Base-by-base conservation (phyloP, 352 stramenopile genomes). In the Phytophthora macrochlamydospora region DNA sequence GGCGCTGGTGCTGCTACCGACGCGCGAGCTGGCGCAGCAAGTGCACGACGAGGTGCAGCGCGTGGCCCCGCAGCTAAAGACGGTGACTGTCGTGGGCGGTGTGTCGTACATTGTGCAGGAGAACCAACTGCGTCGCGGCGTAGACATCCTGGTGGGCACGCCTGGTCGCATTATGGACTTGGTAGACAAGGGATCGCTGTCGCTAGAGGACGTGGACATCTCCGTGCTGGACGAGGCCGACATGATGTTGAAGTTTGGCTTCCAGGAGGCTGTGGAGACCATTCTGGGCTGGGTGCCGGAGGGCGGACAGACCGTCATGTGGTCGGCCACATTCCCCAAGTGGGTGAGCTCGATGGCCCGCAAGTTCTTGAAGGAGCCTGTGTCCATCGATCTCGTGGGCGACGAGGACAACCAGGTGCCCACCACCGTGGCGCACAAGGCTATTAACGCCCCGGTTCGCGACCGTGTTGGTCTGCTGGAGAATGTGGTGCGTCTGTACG, bases 201-300 rank as follows among this genome's bases (percentile, higher is more conserved):
- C 93, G 62, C 83, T 99, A 4, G 90, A 89, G n/a, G 57, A 84
- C 7, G 82, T 98, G 8, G 79, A 95, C 50, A 92, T 96, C 51
- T 79, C 97, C 4, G 93, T 99, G 32, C 83, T 99, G 30, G 97
- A 99, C 59, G 97, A 99, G 76, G 97, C 97, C 31, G 97, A 99
- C 74, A 97, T 98, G 90, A 99, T 99, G 97, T 87, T 99, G 51
- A 98, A 98, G 81, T 99, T 99, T 83, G 97, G 97, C 37, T 99
- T 99, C 77, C 94, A 98, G 52, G 97, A 99, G 51, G 95, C 98
- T 37, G 95, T 99, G 14, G 95, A 99, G 83, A 89, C 90, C 11
- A 98, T 99, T 66, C 82, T 99, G 49, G 77, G 73, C 33, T 88
- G 80, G 74, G 87, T 95, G 38, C 89, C 85, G 2, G 66, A 83